These are phyloP conservation scores for Pseudopithomyces maydicus DNA, from an alignment of 2,329 filamentous ascomycete genomes.

Conservation along the genomic window DNA sequence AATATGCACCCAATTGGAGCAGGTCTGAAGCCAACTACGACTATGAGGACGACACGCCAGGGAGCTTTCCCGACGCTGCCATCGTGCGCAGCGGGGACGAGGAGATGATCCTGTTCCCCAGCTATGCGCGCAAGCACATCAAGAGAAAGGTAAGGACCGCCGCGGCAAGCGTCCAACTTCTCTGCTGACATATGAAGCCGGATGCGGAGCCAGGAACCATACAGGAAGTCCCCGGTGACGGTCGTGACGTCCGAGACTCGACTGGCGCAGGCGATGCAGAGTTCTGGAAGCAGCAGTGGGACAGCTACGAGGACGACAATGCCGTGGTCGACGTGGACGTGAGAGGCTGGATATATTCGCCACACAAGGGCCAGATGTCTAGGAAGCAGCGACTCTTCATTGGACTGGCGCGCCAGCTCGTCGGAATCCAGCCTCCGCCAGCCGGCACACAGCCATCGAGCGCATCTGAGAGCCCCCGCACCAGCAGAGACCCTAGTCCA, in stretches of 20 bases:
- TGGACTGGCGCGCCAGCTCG: constrained; percentile 83
- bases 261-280: constrained; percentile 65
- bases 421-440: constrained; percentile 77
- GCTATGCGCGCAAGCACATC: constrained; percentile 79
- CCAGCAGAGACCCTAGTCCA: constrained; percentile 54
- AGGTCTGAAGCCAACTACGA: constrained; percentile 50
- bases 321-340: constrained; percentile 94
- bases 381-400: constrained; percentile 86
- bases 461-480: constrained; percentile 41
- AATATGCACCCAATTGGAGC: constrained; percentile 56
- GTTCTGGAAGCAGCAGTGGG: constrained; percentile 80
- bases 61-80: constrained; percentile 82
- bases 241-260: constrained; percentile 50
- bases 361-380: constrained; percentile 81
- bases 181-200: constrained; percentile 27
- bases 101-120: constrained; percentile 94
- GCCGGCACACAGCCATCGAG: constrained; percentile 45
- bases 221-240: constrained; percentile 45
- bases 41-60: constrained; percentile 63
- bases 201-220: constrained; percentile 43
- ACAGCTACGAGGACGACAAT: constrained; percentile 77
- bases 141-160: constrained; percentile 51
- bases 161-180: neutral
- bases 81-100: constrained; percentile 80
- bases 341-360: constrained; percentile 91